Evolutionary conservation across 129 eudicot genomes (phyloP), one percentile per base, ranked within the genome.

Genomic region (Saussurea involucrata): DNA sequence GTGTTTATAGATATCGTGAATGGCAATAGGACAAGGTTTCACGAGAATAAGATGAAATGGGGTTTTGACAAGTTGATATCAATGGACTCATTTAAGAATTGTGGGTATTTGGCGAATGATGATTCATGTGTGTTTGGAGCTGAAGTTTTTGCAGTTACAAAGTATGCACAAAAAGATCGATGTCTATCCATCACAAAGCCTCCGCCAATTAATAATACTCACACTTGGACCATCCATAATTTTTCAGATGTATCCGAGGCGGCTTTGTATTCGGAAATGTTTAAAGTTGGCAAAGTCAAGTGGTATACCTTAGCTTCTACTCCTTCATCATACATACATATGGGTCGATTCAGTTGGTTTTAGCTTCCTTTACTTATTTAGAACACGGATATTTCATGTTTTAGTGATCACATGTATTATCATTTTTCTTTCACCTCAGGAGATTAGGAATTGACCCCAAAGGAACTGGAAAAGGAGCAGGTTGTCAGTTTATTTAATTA

Each of bases 111-210:
- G 3, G 36, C 5, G 0, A 34, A n/a, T n/a, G n/a, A 73, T 27
- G 80, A 83, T 70, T 18, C 80, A 1, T 83, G 86, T 60, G 83
- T 77, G 29, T 55, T 82, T 78, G 80, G 80, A 58, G 83, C n/a
- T 22, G 86, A 83, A 67, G 76, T 67, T 55, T 21, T 78, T 58
- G 72, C 18, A 1, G 69, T 72, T 66, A 63, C 74, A 3, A 5
- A 25, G 63, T 46, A 20, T 72, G 34, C 76, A 6, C 28, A 7
- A 25, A 46, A 55, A 66, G 82, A 77, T 12, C 24, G 78, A 15
- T 66, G 66, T 11, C 11, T 78, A 1, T 27, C 75, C 1, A 42
- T 82, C 34, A 31, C 75, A 22, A 83, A 78, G 34, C 75, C 74
- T 8, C 76, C 76, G 0, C 4, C 67, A 20, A 32, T 21, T 32